Base-by-base conservation (phyloP, 176 grass and related monocot species). In the Tillandsia leiboldiana region DNA sequence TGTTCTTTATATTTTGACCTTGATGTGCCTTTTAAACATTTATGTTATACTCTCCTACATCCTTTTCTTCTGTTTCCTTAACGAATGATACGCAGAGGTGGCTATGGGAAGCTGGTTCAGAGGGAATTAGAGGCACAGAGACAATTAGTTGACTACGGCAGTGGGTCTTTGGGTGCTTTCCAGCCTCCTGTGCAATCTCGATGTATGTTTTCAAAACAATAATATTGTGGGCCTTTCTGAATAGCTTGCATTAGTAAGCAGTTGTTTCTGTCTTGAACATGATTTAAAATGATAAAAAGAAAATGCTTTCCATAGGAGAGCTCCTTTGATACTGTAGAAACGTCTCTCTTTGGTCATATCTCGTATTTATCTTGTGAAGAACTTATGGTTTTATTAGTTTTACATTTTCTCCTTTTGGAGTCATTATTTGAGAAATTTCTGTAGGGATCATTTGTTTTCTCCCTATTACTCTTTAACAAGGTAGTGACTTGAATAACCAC, bases 21-120 rank as follows among this genome's bases (percentile, higher is more conserved):
- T 61, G 17, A 0, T 2, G 10, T 72, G 26, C 24, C 17, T 54
- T 52, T 11, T 48, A 51, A 51, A 9, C 9, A 10, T 51, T 23
- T 51, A 51, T 22, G 3, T 14, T 26, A 11, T 51, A 5, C 27
- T 68, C 12, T 9, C 18, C n/a, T 23, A 9, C 15, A 53, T 51
- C 3, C 49, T 18, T 12, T 68, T 6, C 20, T 26, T 66, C 12
- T 18, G 64, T 78, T 77, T 70, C 66, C 76, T 71, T 78, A 51
- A 78, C 67, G 22, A 78, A 48, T 47, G 10, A 33, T 51, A 78
- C 67, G 76, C 77, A 86, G 93, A 78, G 93, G 93, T 76, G 93
- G 93, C 12, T 97, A 97, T 51, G 93, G 93, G 58, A 97, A 97
- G 84, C 66, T 97, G 81, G 93, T 97, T 70, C 93, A 97, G 76